These are phyloP conservation scores for Loxodes magnus DNA, from an alignment of 73 alveolate species.

Conservation along the genomic window DNA sequence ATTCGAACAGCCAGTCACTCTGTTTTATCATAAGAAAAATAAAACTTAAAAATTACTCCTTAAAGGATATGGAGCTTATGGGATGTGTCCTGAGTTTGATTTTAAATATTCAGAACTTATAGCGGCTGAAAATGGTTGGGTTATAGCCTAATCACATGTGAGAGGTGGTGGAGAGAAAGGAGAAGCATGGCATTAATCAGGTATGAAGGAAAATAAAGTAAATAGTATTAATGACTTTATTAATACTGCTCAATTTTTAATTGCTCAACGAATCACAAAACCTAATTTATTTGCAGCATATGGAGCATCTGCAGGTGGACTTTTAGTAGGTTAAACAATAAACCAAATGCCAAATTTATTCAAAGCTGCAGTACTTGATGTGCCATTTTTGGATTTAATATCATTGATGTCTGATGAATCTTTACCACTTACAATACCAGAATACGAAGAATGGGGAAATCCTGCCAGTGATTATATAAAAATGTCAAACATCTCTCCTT, in stretches of 20 bases:
- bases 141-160: constrained; percentile 70
- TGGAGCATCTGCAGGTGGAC: constrained; percentile 86
- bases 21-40: constrained; percentile 36
- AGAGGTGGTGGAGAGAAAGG: constrained; percentile 90
- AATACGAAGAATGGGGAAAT: constrained; percentile 76
- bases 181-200: constrained; percentile 67
- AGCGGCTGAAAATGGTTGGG: constrained; percentile 80
- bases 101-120: constrained; percentile 45
- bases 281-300: constrained; percentile 68
- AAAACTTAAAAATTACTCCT: constrained; percentile 26
- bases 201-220: constrained; percentile 42
- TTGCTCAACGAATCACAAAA: constrained; percentile 57
- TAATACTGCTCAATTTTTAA: constrained; percentile 48
- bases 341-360: constrained; percentile 67
- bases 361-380: constrained; percentile 58
- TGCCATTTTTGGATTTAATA: constrained; percentile 73
- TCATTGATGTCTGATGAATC: constrained; percentile 45
- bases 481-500: constrained; percentile 66
- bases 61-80: constrained; percentile 80
- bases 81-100: constrained; percentile 34
- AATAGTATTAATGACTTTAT: constrained; percentile 51
- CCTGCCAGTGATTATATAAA: constrained; percentile 35
- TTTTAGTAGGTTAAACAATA: constrained; percentile 54
- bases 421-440: constrained; percentile 54
- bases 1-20: constrained; percentile 55